These are phyloP conservation scores for Papiliotrema terrestris DNA, from an alignment of 1,284 basidiomycete genomes.

Conservation along the genomic window DNA sequence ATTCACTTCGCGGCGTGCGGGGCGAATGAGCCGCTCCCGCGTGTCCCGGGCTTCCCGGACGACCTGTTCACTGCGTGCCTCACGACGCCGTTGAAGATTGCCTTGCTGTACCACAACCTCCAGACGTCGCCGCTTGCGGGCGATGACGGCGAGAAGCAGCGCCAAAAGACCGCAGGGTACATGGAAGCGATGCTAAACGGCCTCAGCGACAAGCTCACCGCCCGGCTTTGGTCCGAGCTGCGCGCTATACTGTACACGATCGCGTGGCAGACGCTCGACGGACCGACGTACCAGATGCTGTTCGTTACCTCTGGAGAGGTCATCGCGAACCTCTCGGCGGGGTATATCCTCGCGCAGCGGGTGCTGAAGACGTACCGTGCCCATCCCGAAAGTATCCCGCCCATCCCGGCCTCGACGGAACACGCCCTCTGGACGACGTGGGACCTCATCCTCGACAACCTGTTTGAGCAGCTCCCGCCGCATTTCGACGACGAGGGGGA, in stretches of 20 bases:
- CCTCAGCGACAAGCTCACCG: conserved; percentile 21
- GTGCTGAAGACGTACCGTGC: conserved; percentile 25
- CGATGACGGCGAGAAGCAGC: conserved; percentile 7
- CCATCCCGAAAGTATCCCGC: conserved; percentile 30
- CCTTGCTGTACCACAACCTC: conserved; percentile 30
- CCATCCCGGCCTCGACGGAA: conserved; percentile 22
- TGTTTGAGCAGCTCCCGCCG: conserved; percentile 36
- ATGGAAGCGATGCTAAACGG: conserved; percentile 27
- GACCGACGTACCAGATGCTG: conserved; percentile 25
- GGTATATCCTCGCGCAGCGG: conserved; percentile 34
- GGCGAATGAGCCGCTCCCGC: conserved; percentile 22
- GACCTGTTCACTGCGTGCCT: conserved; percentile 38
- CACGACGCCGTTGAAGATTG: conserved; percentile 27
- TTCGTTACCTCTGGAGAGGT: conserved; percentile 29
- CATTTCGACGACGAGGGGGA: conserved; percentile 22
- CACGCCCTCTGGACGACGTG: conserved; percentile 36
- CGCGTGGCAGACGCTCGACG: conserved; percentile 32
- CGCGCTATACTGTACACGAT: conserved; percentile 35
- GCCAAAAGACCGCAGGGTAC: conserved; percentile 14
- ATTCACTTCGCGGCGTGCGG: conserved; percentile 42
- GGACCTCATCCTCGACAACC: conserved; percentile 39
- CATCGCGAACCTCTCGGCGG: conserved; percentile 24
- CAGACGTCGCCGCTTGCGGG: conserved; percentile 33
- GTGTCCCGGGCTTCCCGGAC: conserved; percentile 30
- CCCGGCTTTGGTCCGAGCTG: conserved; percentile 28